phyloP scores from a whole-genome alignment of 495 filamentous ascomycete species.

The Parathielavia appendiculata region DNA sequence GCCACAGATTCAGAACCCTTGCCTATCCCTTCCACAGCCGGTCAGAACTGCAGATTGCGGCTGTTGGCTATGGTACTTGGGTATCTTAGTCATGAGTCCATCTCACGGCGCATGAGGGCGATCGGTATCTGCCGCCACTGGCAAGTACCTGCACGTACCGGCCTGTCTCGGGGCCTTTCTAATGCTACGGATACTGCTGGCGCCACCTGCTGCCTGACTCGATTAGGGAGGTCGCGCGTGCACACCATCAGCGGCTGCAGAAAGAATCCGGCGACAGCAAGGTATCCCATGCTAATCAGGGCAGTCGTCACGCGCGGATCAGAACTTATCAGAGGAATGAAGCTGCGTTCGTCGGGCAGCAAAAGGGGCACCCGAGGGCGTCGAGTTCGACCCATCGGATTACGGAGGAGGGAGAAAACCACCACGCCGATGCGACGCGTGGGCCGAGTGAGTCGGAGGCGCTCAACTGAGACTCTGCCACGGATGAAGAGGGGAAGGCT shows the following conservation, averaged over 20 bases:
- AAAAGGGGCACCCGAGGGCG: constrained; percentile 15
- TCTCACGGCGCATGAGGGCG: constrained; percentile 7
- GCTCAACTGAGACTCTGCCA: neutral
- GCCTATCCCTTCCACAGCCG: neutral
- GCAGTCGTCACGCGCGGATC: constrained; percentile 16
- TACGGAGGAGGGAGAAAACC: constrained; percentile 2
- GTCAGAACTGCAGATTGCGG: neutral
- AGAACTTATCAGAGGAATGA: neutral
- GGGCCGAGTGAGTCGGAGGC: constrained; percentile 2
- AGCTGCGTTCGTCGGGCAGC: constrained; percentile 21
- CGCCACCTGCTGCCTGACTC: constrained; percentile 9
- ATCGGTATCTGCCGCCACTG: constrained; percentile 19
- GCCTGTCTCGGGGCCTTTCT: constrained; percentile 11
- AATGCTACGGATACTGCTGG: constrained; percentile 3
- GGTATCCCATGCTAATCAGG: constrained; percentile 11
- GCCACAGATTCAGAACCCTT: neutral
- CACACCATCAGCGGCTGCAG: constrained; percentile 18
- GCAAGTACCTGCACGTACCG: constrained; percentile 27
- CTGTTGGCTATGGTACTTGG: neutral
- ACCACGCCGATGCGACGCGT: constrained; percentile 8
- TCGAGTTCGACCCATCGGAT: constrained; percentile 15
- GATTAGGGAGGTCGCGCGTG: constrained; percentile 15
- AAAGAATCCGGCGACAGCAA: constrained; percentile 13
- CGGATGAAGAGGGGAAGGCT: neutral
- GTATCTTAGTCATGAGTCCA: neutral